A percentile compares a stretch with the other conserved stretches of the same genome.
Conservation (phyloP, 345 rosid genomes). For the Salix purpurea region DNA sequence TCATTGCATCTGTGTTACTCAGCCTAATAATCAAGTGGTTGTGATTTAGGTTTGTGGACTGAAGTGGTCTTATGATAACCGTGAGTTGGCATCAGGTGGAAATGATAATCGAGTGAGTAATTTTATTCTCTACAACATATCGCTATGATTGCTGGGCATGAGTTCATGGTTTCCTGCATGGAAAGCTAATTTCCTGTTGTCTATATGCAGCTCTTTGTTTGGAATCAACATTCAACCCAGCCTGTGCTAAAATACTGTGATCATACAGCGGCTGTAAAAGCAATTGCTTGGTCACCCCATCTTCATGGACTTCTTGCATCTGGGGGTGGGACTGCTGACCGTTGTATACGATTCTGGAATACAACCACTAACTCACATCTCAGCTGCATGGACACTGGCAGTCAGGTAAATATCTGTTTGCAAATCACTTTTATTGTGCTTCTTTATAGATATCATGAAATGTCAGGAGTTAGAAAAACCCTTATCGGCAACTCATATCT, state of each 20-base stretch:
- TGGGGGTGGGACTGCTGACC: conserved; percentile 97
- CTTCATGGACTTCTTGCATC: conserved; percentile 97
- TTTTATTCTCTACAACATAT: background rate
- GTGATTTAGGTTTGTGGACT: conserved; percentile 77
- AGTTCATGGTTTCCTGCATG: background rate
- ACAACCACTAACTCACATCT: conserved; percentile 83
- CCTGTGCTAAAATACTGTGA: conserved; percentile 86
- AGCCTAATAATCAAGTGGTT: conserved; percentile 15
- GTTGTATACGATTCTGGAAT: conserved; percentile 98
- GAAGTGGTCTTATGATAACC: conserved; percentile 97
- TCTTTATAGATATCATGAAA: background rate
- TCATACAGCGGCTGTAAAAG: conserved; percentile 98
- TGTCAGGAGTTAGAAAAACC: background rate
- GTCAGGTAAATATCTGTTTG: conserved; percentile 55
- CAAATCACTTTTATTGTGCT: too few species aligned
- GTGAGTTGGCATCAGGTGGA: conserved; percentile 97
- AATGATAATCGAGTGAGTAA: conserved; percentile 81
- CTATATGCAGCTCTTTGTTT: conserved; percentile 76
- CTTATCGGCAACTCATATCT: background rate
- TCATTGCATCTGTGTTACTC: background rate
- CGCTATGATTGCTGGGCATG: background rate
- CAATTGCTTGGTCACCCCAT: conserved; percentile 99
- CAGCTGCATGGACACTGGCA: conserved; percentile 87
- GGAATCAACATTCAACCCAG: conserved; percentile 95
- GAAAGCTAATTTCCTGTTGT: conserved; percentile 17